phyloP scores from a whole-genome alignment of 2,329 filamentous ascomycete species.

The Neofusicoccum laricinum region DNA sequence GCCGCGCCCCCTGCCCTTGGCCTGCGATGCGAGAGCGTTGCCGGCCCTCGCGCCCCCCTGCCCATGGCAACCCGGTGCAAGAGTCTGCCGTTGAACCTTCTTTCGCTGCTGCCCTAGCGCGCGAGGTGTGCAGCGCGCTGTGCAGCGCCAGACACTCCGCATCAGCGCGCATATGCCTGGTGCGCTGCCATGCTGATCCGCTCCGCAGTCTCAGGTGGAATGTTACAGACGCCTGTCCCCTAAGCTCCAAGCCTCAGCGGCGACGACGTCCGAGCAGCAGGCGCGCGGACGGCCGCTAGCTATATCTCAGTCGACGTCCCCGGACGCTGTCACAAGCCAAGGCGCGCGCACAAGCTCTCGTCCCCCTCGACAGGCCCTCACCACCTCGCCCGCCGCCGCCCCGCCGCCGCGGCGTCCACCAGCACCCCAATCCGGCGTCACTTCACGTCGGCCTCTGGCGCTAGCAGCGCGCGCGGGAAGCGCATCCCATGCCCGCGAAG shows the following conservation, averaged over 20 bases:
- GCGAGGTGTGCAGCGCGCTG: conserved; percentile 9
- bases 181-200: conserved; percentile 9
- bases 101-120: conserved; percentile 4
- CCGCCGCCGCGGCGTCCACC: background rate
- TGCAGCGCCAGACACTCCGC: conserved; percentile 8
- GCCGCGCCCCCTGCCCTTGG: background rate
- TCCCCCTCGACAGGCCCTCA: background rate
- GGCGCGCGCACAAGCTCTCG: background rate
- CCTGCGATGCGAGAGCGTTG: conserved; percentile 5
- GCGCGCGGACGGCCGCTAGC: background rate
- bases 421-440: conserved; percentile 2
- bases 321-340: conserved; percentile 1
- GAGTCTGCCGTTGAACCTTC: conserved; percentile 11
- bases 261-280: background rate
- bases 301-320: background rate
- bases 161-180: conserved; percentile 1
- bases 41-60: background rate
- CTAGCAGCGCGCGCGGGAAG: conserved; percentile 10
- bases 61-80: conserved; percentile 12
- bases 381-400: background rate
- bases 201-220: conserved; percentile 12
- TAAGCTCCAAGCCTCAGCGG: background rate
- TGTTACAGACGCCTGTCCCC: conserved; percentile 2
- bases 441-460: background rate
- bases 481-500: conserved; percentile 5